A percentile compares a stretch with the other conserved stretches of the same genome.
phyloP scores from a whole-genome alignment of 2,329 filamentous ascomycete species.

The Epicoccum nigrum region DNA sequence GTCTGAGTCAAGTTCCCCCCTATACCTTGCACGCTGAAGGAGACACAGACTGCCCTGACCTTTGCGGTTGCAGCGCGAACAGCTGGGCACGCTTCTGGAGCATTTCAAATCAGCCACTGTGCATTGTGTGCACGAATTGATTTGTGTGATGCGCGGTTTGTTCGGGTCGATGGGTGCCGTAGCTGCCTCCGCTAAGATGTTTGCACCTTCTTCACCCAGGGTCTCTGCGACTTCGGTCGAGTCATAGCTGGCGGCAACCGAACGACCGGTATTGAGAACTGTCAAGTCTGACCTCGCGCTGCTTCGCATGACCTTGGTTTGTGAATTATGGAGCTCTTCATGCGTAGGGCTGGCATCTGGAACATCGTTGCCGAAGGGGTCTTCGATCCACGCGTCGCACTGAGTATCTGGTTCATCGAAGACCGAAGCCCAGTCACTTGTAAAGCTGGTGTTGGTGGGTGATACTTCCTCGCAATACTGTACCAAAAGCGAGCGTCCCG shows the following conservation, averaged over 20 bases:
- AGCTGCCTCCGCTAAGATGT: background rate
- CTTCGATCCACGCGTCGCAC: background rate
- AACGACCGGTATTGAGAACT: no score
- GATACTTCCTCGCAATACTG: background rate
- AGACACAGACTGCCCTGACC: slow-evolving; percentile 28
- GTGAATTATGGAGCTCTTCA: background rate
- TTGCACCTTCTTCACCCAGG: background rate
- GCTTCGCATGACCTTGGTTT: no score
- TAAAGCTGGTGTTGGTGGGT: slow-evolving; percentile 8
- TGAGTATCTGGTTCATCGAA: background rate
- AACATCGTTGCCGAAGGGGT: slow-evolving; percentile 3
- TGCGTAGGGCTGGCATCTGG: background rate
- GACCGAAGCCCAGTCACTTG: background rate
- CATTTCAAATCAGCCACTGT: slow-evolving; percentile 33
- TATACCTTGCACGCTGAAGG: slow-evolving; percentile 25
- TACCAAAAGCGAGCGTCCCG: background rate
- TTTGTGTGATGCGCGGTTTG: slow-evolving; percentile 20
- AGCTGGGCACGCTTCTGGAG: slow-evolving; percentile 35
- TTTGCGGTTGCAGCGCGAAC: slow-evolving; percentile 35
- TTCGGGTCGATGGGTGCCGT: background rate
- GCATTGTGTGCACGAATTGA: slow-evolving; percentile 43
- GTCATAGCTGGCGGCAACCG: background rate
- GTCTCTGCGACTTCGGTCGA: no score
- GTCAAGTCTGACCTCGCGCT: no score
- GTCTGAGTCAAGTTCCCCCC: slow-evolving; percentile 16